These are phyloP conservation scores for Aspergillus ochraceus DNA, from an alignment of 2,329 filamentous ascomycete species.

Conservation along the genomic window DNA sequence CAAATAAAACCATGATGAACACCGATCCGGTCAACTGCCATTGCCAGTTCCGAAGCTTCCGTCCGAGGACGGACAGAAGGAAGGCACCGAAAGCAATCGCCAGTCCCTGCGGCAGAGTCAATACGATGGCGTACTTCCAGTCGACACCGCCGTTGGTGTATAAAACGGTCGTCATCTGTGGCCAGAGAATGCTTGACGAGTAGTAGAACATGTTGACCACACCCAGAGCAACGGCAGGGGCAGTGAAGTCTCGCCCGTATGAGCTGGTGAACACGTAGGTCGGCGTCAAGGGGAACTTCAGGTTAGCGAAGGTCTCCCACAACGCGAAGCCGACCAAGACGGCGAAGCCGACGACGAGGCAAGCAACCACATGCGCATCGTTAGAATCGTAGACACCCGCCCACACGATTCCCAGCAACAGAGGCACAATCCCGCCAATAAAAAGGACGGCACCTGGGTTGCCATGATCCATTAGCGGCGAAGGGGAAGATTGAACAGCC, in stretches of 20 bases:
- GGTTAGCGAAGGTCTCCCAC: constrained; percentile 41
- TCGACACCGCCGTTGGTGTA: constrained; percentile 39
- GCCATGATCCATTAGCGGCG: not conserved
- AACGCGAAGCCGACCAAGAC: constrained; percentile 38
- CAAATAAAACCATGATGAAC: constrained; percentile 51
- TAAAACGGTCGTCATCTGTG: constrained; percentile 50
- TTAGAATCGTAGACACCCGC: constrained; percentile 37
- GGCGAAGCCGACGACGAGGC: constrained; percentile 37
- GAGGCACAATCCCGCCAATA: constrained; percentile 35
- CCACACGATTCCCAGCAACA: constrained; percentile 45
- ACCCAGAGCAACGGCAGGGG: constrained; percentile 46
- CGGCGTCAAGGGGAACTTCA: constrained; percentile 46
- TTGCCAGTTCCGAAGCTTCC: constrained; percentile 47
- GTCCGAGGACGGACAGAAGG: constrained; percentile 44
- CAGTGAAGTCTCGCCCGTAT: constrained; percentile 50
- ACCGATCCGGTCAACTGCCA: constrained; percentile 48
- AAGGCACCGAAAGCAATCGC: constrained; percentile 47
- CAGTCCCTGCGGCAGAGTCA: constrained; percentile 49
- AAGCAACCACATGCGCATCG: constrained; percentile 39
- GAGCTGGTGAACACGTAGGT: constrained; percentile 48
- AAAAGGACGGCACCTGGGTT: constrained; percentile 34
- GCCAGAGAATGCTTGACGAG: constrained; percentile 48
- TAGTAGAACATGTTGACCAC: constrained; percentile 57
- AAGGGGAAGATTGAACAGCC: not conserved
- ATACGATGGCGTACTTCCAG: constrained; percentile 35